Conservation (phyloP, 768 basidiomycete species). For the Termitomyces sp. region DNA sequence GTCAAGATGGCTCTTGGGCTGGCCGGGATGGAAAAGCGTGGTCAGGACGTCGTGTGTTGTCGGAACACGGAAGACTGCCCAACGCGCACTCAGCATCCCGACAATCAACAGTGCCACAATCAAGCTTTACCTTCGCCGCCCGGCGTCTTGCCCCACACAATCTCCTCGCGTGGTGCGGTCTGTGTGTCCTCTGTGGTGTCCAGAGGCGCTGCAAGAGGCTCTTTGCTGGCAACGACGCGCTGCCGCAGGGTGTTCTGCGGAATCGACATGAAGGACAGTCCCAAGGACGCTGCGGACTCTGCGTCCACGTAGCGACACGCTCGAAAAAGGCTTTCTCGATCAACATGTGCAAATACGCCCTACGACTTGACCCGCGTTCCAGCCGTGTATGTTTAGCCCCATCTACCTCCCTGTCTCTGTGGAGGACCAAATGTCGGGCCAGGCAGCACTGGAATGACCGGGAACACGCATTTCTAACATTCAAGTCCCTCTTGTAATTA, state of each 20-base stretch:
- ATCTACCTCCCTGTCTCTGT: not conserved
- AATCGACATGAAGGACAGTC: constrained; percentile 7
- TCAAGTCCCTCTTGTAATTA: not conserved
- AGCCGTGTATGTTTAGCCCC: too few species aligned
- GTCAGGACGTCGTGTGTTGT: constrained; percentile 90
- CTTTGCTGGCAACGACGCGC: constrained; percentile 18
- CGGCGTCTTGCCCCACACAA: constrained; percentile 88
- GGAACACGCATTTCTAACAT: too few species aligned
- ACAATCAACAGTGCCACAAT: constrained; percentile 13
- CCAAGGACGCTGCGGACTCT: not conserved
- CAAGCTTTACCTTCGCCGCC: constrained; percentile 56
- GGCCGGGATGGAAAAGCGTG: constrained; percentile 72
- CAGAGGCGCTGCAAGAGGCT: not conserved
- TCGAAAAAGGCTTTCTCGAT: constrained; percentile 1
- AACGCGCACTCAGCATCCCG: not conserved
- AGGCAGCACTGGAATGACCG: not conserved
- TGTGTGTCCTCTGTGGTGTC: constrained; percentile 9
- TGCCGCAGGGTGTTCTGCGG: constrained; percentile 27
- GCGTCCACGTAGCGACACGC: constrained; percentile 3
- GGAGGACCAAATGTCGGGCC: not conserved
- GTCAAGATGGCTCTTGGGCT: constrained; percentile 87
- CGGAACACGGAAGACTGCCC: constrained; percentile 78
- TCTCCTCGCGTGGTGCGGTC: constrained; percentile 35
- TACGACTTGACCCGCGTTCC: not conserved
- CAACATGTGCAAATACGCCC: constrained; percentile 13